Evolutionary conservation across 2,329 filamentous ascomycete species (phyloP).

Genomic region (Penicillium sp.): DNA sequence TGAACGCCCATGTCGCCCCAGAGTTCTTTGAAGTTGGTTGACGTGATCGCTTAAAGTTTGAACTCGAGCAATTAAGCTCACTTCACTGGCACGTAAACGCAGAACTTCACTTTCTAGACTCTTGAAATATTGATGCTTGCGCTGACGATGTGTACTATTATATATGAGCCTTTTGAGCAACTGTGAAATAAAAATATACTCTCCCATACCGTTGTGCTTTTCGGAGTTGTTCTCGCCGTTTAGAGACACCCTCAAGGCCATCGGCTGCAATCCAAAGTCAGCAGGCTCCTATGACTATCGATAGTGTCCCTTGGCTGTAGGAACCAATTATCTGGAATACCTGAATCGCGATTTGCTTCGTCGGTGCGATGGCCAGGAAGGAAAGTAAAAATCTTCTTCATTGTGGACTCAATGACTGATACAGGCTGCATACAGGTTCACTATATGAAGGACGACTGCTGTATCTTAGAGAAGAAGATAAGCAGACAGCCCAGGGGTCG

Average conservation of each 20-base stretch:
- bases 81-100: conserved; percentile 27
- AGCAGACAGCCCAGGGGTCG: neutral
- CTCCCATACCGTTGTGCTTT: conserved; percentile 33
- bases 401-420: neutral
- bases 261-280: neutral
- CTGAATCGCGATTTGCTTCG: neutral
- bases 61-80: conserved; percentile 27
- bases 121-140: conserved; percentile 6
- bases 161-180: neutral
- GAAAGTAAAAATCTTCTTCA: conserved; percentile 9
- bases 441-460: neutral
- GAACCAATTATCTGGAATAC: neutral
- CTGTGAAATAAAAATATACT: neutral
- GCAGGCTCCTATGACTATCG: neutral
- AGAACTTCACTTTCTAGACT: conserved; percentile 4
- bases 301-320: neutral
- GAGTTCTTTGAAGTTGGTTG: conserved; percentile 17
- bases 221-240: conserved; percentile 39
- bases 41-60: conserved; percentile 25
- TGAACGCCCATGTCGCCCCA: conserved; percentile 7
- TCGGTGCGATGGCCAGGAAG: conserved; percentile 11
- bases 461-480: neutral
- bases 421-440: neutral
- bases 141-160: conserved; percentile 4
- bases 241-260: conserved; percentile 3